Conservation (phyloP, 2,329 filamentous ascomycete genomes). For the Ophiostoma tasmaniense region DNA sequence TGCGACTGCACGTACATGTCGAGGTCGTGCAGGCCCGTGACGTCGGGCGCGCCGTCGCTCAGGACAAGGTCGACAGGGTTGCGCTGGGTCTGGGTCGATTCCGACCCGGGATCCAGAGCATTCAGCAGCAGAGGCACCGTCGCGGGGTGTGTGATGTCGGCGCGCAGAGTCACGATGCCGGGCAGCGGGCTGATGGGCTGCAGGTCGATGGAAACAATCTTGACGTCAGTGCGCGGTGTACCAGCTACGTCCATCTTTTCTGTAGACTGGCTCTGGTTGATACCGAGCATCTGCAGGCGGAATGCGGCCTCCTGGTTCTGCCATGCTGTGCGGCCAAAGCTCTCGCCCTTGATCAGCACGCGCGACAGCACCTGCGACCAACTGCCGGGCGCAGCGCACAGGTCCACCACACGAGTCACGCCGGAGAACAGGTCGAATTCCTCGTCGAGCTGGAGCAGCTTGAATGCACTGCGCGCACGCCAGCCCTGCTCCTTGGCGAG, state of each 20-base stretch:
- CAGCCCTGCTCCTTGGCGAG: conserved; percentile 98
- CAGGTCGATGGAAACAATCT: conserved; percentile 91
- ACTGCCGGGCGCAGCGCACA: conserved; percentile 90
- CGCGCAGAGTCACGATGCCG: conserved; percentile 83
- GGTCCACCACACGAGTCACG: conserved; percentile 86
- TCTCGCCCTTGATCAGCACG: conserved; percentile 87
- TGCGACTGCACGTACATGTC: conserved; percentile 98
- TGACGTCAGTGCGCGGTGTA: conserved; percentile 58
- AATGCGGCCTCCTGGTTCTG: conserved; percentile 69
- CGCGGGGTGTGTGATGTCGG: conserved; percentile 94
- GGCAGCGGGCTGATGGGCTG: conserved; percentile 92
- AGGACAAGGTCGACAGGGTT: conserved; percentile 87
- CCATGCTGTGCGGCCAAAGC: conserved; percentile 78
- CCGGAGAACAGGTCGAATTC: conserved; percentile 90
- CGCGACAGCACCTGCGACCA: conserved; percentile 96
- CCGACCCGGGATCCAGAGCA: conserved; percentile 60
- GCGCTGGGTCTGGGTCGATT: conserved; percentile 41
- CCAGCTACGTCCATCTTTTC: neutral
- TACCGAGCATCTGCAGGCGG: conserved; percentile 50
- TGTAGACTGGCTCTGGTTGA: neutral
- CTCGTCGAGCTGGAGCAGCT: conserved; percentile 89
- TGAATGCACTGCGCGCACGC: conserved; percentile 93
- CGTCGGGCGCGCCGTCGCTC: conserved; percentile 91
- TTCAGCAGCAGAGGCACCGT: conserved; percentile 83
- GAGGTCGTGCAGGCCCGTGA: conserved; percentile 91